phyloP scores from a whole-genome alignment of 1,284 basidiomycete species.

The Phylloboletellus chloephorus region DNA sequence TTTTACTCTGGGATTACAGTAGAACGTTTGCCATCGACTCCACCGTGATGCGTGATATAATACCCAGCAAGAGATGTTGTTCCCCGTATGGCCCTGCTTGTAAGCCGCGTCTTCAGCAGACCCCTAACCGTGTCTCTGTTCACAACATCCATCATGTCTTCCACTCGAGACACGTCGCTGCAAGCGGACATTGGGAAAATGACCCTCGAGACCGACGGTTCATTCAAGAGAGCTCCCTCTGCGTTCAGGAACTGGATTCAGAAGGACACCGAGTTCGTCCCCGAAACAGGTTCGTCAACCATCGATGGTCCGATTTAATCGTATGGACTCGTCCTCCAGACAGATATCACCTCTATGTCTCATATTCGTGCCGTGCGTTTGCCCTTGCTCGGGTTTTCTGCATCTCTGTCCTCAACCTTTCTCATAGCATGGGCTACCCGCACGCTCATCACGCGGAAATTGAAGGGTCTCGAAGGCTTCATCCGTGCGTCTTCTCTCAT shows the following conservation, averaged over 20 bases:
- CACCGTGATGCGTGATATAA: constrained; percentile 1
- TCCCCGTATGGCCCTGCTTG: constrained; percentile 15
- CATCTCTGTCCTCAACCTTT: neutral
- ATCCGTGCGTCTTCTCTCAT: constrained; percentile 50
- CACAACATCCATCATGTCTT: constrained; percentile 19
- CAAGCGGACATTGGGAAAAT: constrained; percentile 63
- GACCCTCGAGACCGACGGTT: constrained; percentile 65
- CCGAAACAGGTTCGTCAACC: constrained; percentile 65
- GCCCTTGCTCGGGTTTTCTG: neutral
- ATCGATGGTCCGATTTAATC: neutral
- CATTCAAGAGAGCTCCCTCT: constrained; percentile 74
- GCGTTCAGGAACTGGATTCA: constrained; percentile 74
- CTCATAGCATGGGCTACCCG: constrained; percentile 86
- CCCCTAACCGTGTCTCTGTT: constrained; percentile 6
- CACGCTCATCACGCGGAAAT: constrained; percentile 80
- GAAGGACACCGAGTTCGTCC: constrained; percentile 68
- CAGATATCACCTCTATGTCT: constrained; percentile 88
- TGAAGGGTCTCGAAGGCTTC: constrained; percentile 88
- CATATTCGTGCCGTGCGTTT: constrained; percentile 68
- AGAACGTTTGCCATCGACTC: constrained; percentile 16
- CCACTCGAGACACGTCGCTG: constrained; percentile 31
- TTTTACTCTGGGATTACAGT: constrained; percentile 7
- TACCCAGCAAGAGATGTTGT: constrained; percentile 5
- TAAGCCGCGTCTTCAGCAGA: constrained; percentile 6
- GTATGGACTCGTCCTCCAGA: constrained; percentile 38